Evolutionary conservation across 306 rosid genomes (phyloP).

Genomic region (Acacia crassicarpa): DNA sequence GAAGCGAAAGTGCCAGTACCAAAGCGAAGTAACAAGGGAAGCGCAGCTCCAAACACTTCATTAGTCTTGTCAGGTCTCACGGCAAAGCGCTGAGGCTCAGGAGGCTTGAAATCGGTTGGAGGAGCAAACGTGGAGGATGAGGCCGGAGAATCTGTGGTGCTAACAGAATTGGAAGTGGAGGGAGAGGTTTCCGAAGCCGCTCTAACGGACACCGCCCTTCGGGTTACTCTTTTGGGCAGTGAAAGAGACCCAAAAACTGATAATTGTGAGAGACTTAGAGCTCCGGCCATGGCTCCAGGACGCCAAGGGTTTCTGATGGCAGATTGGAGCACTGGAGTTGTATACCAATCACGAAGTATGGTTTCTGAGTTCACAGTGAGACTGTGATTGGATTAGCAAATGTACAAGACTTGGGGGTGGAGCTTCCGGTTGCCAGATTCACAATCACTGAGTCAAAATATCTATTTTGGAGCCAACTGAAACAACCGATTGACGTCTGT

Average conservation of each 20-base stretch:
- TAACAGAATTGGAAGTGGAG: conserved; percentile 44
- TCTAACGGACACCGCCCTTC: conserved; percentile 46
- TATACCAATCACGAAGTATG: background rate
- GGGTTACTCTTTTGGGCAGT: conserved; percentile 34
- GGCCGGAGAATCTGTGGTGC: conserved; percentile 33
- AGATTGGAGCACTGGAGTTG: background rate
- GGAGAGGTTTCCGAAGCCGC: conserved; percentile 53
- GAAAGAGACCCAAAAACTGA: conserved; percentile 41
- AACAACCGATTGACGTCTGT: background rate
- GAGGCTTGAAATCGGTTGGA: conserved; percentile 86
- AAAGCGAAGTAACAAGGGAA: conserved; percentile 71
- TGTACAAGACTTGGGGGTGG: background rate
- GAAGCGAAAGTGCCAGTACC: conserved; percentile 80
- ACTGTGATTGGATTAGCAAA: background rate
- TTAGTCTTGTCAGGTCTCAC: conserved; percentile 60
- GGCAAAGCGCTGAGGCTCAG: conserved; percentile 80
- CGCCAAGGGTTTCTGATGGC: background rate
- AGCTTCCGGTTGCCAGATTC: conserved; percentile 18
- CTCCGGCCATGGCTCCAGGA: conserved; percentile 51
- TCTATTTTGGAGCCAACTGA: conserved; percentile 17
- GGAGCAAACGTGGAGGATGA: conserved; percentile 48
- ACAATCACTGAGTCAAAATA: conserved; percentile 8
- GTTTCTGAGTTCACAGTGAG: background rate
- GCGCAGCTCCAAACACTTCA: conserved; percentile 63
- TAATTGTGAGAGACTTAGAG: conserved; percentile 47